Conservation (phyloP, 2,329 filamentous ascomycete species). For the Fusarium praegraminearum region DNA sequence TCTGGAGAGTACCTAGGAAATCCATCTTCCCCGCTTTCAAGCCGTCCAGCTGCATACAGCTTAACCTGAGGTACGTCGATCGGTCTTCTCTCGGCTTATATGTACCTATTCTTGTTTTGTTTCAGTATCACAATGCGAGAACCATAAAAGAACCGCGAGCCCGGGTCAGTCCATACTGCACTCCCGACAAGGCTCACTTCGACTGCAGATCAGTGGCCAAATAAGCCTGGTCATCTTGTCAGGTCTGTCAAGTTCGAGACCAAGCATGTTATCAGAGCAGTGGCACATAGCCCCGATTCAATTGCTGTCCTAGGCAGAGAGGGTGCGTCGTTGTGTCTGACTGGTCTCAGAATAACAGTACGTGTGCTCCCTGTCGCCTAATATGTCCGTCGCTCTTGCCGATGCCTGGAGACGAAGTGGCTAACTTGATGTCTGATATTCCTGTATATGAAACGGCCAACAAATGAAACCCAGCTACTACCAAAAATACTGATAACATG, state of each 20-base stretch:
- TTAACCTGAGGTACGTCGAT: conserved; percentile 7
- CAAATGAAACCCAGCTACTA: conserved; percentile 5
- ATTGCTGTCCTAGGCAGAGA: conserved; percentile 11
- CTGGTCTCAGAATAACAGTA: conserved; percentile 12
- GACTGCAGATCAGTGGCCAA: conserved; percentile 11
- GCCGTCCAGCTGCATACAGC: conserved; percentile 8
- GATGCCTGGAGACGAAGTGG: neutral
- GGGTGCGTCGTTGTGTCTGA: conserved; percentile 7
- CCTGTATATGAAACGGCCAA: conserved; percentile 5
- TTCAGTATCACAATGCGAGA: neutral
- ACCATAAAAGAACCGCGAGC: neutral
- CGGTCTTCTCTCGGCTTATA: conserved; percentile 21
- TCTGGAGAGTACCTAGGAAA: neutral
- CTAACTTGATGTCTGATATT: neutral
- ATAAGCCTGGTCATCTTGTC: conserved; percentile 23
- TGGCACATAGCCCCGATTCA: conserved; percentile 6
- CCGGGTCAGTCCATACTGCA: conserved; percentile 9
- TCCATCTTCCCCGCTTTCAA: conserved; percentile 26
- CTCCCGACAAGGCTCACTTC: conserved; percentile 5
- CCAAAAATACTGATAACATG: conserved; percentile 9
- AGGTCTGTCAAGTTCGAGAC: conserved; percentile 10
- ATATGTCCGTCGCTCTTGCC: neutral
- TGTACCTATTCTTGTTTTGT: neutral
- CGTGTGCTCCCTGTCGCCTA: conserved; percentile 28
- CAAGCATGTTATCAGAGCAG: neutral